Evolutionary conservation across 2,329 filamentous ascomycete species (phyloP).

Genomic region (Talaromyces atroroseus): DNA sequence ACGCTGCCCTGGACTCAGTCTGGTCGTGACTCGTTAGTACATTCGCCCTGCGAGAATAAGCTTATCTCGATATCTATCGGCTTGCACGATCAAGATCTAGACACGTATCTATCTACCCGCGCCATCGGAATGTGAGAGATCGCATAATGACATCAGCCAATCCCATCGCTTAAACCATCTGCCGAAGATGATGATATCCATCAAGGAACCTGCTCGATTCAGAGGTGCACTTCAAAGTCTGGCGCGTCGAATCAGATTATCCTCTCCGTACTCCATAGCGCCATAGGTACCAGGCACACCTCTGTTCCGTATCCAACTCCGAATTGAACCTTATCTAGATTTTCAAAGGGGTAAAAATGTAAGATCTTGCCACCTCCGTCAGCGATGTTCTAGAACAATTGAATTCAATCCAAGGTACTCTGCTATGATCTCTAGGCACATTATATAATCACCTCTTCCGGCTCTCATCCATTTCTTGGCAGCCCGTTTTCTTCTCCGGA

Average conservation of each 20-base stretch:
- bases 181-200: background rate
- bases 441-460: background rate
- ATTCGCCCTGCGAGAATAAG: constrained; percentile 1
- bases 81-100: background rate
- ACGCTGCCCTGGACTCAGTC: too few relatives aligned
- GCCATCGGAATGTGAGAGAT: background rate
- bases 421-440: background rate
- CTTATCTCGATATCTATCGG: constrained; percentile 4
- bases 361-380: background rate
- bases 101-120: background rate
- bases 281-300: background rate
- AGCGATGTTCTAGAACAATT: background rate
- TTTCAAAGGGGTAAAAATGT: background rate
- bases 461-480: too few relatives aligned
- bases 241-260: background rate
- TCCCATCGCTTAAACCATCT: background rate
- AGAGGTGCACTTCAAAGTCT: background rate
- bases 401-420: background rate
- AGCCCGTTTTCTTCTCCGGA: background rate
- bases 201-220: background rate
- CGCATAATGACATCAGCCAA: background rate
- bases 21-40: too few relatives aligned
- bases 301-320: background rate
- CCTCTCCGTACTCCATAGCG: background rate
- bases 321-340: background rate